phyloP scores from a whole-genome alignment of 106 monocot species.

The Alisma plantagoaquatica region DNA sequence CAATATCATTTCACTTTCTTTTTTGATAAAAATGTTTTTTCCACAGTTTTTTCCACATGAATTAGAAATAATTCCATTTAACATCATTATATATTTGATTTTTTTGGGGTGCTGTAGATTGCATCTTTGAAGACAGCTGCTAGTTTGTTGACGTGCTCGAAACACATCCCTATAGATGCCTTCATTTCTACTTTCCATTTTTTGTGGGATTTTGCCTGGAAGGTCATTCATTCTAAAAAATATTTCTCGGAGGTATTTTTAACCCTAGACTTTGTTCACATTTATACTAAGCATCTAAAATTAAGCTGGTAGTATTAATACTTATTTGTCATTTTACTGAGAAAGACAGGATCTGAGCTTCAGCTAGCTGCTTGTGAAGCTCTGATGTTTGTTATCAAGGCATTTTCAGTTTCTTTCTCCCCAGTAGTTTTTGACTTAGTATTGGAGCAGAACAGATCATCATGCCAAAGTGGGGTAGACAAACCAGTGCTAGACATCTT shows the following conservation, averaged over 20 bases:
- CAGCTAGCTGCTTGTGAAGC: slow-evolving; percentile 72
- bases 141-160: slow-evolving; percentile 36
- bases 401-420: slow-evolving; percentile 29
- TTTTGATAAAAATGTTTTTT: too few relatives aligned
- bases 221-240: slow-evolving; percentile 32
- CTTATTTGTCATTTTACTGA: too few relatives aligned
- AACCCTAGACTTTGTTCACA: not conserved
- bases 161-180: too few relatives aligned
- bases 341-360: slow-evolving; percentile 67
- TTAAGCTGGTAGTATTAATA: too few relatives aligned
- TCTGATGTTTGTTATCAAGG: slow-evolving; percentile 38
- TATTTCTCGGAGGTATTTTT: slow-evolving; percentile 50
- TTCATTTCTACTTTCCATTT: slow-evolving; percentile 47
- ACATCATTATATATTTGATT: not conserved
- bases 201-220: slow-evolving; percentile 63
- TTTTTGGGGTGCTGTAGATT: slow-evolving; percentile 40
- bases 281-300: slow-evolving; percentile 2
- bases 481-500: slow-evolving; percentile 44
- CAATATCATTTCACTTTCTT: too few relatives aligned
- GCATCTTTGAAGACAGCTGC: slow-evolving; percentile 49
- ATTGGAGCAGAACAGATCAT: slow-evolving; percentile 16
- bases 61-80: not conserved
- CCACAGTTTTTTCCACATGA: too few relatives aligned
- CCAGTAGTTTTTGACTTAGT: slow-evolving; percentile 19
- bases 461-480: slow-evolving; percentile 9